Conservation (phyloP, 2,329 filamentous ascomycete species). For the Fusarium oligoseptatum region DNA sequence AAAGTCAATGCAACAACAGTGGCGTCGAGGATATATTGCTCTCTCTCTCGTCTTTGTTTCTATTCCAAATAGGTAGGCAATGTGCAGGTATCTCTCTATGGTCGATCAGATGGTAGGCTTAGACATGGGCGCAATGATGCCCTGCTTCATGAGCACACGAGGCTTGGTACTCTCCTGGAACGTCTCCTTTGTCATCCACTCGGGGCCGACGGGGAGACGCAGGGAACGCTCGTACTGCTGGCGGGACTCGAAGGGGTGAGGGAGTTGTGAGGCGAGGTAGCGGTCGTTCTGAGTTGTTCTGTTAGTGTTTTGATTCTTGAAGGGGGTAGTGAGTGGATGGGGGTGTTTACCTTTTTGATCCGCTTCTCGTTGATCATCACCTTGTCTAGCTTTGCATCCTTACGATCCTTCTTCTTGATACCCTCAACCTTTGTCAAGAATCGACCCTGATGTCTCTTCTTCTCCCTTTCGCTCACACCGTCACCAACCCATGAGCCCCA, state of each 20-base stretch:
- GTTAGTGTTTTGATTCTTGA: constrained; percentile 5
- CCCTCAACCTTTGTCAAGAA: constrained; percentile 78
- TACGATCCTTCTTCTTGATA: constrained; percentile 80
- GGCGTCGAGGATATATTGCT: background rate
- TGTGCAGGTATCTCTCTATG: constrained; percentile 12
- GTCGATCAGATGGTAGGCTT: constrained; percentile 70
- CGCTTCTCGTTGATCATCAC: constrained; percentile 95
- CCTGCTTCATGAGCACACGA: constrained; percentile 89
- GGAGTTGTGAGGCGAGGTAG: constrained; percentile 86
- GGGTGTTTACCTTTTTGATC: constrained; percentile 78
- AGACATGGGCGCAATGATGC: constrained; percentile 87
- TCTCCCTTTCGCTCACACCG: constrained; percentile 79
- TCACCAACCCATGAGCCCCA: constrained; percentile 95
- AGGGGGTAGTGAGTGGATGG: too few relatives aligned
- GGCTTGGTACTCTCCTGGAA: constrained; percentile 93
- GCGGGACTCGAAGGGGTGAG: constrained; percentile 88
- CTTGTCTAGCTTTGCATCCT: constrained; percentile 83
- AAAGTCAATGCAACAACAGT: background rate
- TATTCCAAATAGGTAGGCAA: constrained; percentile 13
- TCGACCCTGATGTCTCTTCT: constrained; percentile 72
- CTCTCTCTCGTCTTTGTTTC: constrained; percentile 23
- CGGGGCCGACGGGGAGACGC: constrained; percentile 87
- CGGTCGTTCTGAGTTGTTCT: constrained; percentile 74
- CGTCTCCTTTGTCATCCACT: constrained; percentile 97
- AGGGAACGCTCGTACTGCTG: constrained; percentile 93